These are phyloP conservation scores for Candida neerlandica DNA, from an alignment of 1,139 yeast species.

Conservation along the genomic window DNA sequence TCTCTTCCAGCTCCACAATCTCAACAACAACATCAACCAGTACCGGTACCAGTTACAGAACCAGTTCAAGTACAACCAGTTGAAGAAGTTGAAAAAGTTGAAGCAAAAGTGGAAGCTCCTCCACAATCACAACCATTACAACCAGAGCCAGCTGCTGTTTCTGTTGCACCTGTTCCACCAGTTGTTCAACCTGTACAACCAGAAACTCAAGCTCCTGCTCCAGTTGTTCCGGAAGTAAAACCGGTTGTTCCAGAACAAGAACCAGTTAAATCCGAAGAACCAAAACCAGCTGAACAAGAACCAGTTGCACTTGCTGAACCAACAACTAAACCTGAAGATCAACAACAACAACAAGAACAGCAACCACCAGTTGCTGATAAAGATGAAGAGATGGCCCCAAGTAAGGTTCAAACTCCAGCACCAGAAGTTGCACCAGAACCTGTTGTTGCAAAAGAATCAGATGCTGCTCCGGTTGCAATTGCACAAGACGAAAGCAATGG, in stretches of 20 bases:
- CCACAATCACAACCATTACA: neutral
- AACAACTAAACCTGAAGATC: neutral
- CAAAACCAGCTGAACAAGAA: neutral
- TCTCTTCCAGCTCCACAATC: no score
- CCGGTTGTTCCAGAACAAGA: neutral
- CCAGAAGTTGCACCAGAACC: slow-evolving; percentile 4
- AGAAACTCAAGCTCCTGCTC: neutral
- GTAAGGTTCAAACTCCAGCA: neutral
- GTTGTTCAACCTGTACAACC: neutral
- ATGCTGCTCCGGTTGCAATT: slow-evolving; percentile 9
- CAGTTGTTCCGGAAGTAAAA: neutral
- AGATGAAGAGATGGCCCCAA: neutral
- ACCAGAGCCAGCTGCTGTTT: neutral
- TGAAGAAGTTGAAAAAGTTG: slow-evolving; percentile 2
- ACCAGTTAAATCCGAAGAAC: neutral
- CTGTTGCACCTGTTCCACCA: neutral
- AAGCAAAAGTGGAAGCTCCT: slow-evolving; percentile 1
- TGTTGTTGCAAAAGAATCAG: neutral
- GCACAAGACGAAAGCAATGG: slow-evolving; percentile 9
- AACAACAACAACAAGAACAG: neutral
- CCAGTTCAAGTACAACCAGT: slow-evolving; percentile 11
- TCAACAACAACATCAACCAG: neutral
- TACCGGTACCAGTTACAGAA: slow-evolving; percentile 2
- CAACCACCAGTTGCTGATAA: neutral
- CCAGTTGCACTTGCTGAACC: neutral